Evolutionary conservation across 2,329 filamentous ascomycete species (phyloP), one percentile per base, ranked within the genome.

Genomic region (Cladosporium colombiae): DNA sequence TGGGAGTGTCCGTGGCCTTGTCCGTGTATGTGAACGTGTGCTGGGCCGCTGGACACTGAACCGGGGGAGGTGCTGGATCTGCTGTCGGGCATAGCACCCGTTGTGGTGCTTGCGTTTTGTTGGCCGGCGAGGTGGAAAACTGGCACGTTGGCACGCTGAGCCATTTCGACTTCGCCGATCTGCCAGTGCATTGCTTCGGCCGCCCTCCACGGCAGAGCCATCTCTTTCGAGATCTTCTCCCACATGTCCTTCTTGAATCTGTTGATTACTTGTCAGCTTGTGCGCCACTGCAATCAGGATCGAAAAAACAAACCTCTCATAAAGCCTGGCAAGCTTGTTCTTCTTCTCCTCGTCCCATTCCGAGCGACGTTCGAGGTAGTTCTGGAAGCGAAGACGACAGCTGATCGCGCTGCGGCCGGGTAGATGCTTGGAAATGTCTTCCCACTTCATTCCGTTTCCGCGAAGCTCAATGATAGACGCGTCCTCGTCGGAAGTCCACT

Each of bases 121-220:
- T 74, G 72, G 27, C 74, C 74, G 35, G 75, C 75, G 37, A 82
- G 82, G 73, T 89, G 84, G 78, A 97, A 97, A 1, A 94, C 92
- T 8, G 91, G 89, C 44, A 95, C 92, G 53, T 95, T 95, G 50
- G 94, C 94, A 66, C 94, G 89, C 68, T 91, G 87, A 57, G 93
- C 93, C 92, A 99, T 98, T 73, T 98, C 95, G 72, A 89, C 84
- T 77, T 97, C 92, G 68, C 94, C 94, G 64, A 99, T 84, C 75
- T 96, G 91, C 94, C 95, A 99, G 79, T 98, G 95, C 93, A 97
- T 97, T 5, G 92, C 93, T 80, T 99, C 94, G 57, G 92, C 94
- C 21, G 95, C 93, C 74, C 95, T 87, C 94, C 94, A 98, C 40
- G 94, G 95, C 65, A 97, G 89, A 33, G 89, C 89, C 89, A 99